Conservation (phyloP, 1,284 basidiomycete genomes). For the Trichosporon ovoides region DNA sequence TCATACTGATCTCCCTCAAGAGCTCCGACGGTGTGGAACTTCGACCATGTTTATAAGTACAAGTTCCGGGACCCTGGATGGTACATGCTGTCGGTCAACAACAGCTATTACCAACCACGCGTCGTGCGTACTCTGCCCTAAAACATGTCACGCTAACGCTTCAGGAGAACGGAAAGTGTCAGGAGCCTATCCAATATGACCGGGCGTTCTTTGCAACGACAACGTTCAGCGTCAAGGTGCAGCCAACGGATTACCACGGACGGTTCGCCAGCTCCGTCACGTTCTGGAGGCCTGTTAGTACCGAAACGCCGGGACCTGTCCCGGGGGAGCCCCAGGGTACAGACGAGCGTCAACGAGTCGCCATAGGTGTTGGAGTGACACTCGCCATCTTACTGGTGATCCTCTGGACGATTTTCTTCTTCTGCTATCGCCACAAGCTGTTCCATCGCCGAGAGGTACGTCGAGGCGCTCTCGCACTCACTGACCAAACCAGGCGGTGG, state of each 20-base stretch:
- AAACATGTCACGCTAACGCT: not conserved
- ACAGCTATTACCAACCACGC: conserved; percentile 27
- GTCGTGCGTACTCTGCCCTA: conserved; percentile 5
- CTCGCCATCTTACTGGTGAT: conserved; percentile 30
- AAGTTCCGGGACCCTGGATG: conserved; percentile 38
- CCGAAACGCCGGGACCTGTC: conserved; percentile 24
- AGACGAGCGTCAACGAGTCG: conserved; percentile 22
- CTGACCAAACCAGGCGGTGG: conserved; percentile 25
- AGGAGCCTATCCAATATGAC: conserved; percentile 26
- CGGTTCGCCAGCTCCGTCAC: conserved; percentile 25
- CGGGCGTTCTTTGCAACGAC: conserved; percentile 43
- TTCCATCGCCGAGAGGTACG: not conserved
- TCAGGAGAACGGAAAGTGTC: conserved; percentile 29
- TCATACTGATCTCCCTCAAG: not conserved
- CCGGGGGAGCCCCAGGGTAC: conserved; percentile 26
- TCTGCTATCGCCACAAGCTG: not conserved
- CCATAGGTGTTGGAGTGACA: conserved; percentile 32
- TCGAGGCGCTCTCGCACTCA: not conserved
- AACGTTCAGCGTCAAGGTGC: not conserved
- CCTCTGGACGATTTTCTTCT: conserved; percentile 17
- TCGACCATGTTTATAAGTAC: conserved; percentile 31
- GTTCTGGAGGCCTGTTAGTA: conserved; percentile 31
- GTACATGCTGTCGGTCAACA: conserved; percentile 47
- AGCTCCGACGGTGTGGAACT: conserved; percentile 17
- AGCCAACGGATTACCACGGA: conserved; percentile 15